Evolutionary conservation across 306 rosid species (phyloP), one percentile per base, ranked within the genome.

Genomic region (Acacia melanoxylon): DNA sequence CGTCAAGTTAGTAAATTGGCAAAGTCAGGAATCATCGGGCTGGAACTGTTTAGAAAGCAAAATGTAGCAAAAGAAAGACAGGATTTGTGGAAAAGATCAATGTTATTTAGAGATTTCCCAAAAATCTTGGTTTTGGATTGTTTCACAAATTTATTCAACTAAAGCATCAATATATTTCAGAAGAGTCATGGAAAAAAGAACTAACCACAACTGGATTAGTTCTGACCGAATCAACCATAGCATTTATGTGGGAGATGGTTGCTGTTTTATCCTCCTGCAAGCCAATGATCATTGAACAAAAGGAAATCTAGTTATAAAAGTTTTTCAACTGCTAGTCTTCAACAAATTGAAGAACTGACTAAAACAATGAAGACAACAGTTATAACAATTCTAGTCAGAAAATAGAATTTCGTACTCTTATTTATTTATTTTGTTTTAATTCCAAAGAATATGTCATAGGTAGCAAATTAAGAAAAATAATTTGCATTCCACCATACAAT

Each of bases 211-310:
- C 94, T 8, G 95, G 89, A 80, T 84, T 87, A 52, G 85, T 89
- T 85, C 85, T 87, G 71, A 76, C 83, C 17, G 91, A 90, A 83
- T 93, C 92, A 66, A 72, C 86, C 80, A 88, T 66, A 44, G 83
- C 82, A 86, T 82, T 90, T 85, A 84, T 80, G 79, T 85, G 95
- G 78, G 89, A 78, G 81, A 93, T 83, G 65, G 79, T 93, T 15
- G 90, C 88, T 63, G 83, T 87, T 88, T 84, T 87, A 77, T 93
- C 98, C 83, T 88, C 98, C 99, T 95, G 90, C 77, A 74, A 74
- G 68, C 76, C 79, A 56, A 85, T 49, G 84, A 62, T 77, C 27
- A 82, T 41, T 31, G 56, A 74, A 59, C 10, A 71, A 84, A 75
- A 19, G 10, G 37, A 83, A 20, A 76, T 11, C 2, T 45, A 72